These are phyloP conservation scores for Polymyxa betae DNA, from an alignment of 208 protist genomes.

Conservation along the genomic window DNA sequence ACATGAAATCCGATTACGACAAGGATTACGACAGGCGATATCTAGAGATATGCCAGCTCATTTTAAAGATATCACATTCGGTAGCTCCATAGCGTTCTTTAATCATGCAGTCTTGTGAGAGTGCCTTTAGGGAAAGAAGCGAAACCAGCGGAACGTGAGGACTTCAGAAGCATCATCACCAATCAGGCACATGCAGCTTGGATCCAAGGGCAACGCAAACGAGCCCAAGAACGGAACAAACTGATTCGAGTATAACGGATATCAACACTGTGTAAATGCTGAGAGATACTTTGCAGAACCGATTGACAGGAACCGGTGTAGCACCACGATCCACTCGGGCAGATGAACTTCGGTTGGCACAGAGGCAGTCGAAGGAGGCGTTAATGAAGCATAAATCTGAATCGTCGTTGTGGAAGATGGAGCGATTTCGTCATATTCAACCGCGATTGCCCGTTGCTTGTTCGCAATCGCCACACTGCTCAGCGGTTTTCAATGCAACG, in stretches of 20 bases:
- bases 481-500: no score
- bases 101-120: not conserved
- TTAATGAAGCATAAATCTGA: not conserved
- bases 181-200: not conserved
- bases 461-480: not conserved
- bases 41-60: not conserved
- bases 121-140: not conserved
- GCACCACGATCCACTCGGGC: not conserved
- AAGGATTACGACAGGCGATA: constrained; percentile 1
- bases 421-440: not conserved
- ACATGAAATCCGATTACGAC: constrained; percentile 15
- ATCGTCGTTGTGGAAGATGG: not conserved
- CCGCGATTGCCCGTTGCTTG: not conserved
- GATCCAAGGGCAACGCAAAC: constrained; percentile 1
- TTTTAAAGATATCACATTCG: constrained; percentile 6
- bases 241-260: not conserved
- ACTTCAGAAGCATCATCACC: constrained; percentile 35
- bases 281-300: not conserved
- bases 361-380: not conserved
- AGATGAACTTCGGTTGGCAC: not conserved
- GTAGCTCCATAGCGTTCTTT: not conserved
- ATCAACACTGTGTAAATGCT: not conserved
- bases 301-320: not conserved
- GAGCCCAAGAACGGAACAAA: not conserved
- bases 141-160: not conserved